Evolutionary conservation across 202 grass and related monocot species (phyloP), one percentile per base, ranked within the genome.

Genomic region (Zizania palustris): DNA sequence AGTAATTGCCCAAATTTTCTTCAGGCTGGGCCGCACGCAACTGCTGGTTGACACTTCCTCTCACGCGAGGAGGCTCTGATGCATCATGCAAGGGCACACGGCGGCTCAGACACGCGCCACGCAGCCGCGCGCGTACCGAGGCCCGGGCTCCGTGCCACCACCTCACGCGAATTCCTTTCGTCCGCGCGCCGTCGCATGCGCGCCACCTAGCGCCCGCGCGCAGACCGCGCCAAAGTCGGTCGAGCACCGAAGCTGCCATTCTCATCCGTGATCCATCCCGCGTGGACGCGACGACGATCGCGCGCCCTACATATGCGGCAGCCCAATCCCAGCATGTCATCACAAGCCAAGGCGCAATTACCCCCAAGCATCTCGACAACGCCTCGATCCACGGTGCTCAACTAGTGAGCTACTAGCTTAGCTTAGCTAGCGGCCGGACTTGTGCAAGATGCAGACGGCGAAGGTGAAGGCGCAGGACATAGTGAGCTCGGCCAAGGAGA

Each of bases 391-490:
- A 28, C 28, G 28, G 28, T 28, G 2, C 28, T 28, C 28, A 28
- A 28, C 28, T 28, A 1, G 28, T 28, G 28, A 2, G 28, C 28
- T 28, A 28, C 28, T 28, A 28, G 28, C 28, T 28, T 28, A 28
- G 28, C 28, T 28, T 28, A 28, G 28, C 42, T 20, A 65, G 43
- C 45, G 6, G 9, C 11, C 13, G 6, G 9, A 12, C 13, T 65
- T 56, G 37, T 1, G 14, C 45, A 76, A 13, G 69, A 90, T 97
- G 90, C 86, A 97, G 60, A 78, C 82, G 11, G 83, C 87, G 22
- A 97, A 91, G 82, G 91, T 88, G 90, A 91, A 91, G 88, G 33
- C 16, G 35, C 83, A 97, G 88, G 93, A 93, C 73, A 84, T 84
- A 91, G 64, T 14, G 75, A 93, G 94, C 84, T 55, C 76, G 41